Evolutionary conservation across 257 asterid genomes (phyloP), one percentile per base, ranked within the genome.

Genomic region (Solanum lycopersicoides): DNA sequence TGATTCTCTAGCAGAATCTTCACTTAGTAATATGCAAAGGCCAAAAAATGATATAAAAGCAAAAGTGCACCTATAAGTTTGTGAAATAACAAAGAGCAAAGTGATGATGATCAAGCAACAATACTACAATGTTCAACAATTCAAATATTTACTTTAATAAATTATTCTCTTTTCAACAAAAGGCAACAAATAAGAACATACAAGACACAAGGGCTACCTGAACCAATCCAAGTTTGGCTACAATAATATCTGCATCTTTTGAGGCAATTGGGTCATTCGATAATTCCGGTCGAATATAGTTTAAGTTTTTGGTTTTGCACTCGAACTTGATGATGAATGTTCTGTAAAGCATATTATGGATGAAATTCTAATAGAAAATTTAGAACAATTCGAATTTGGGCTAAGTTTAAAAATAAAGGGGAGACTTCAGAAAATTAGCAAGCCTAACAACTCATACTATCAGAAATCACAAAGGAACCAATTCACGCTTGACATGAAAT

Each of bases 141-240:
- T 80, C 44, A 9, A 30, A 18, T 25, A 30, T 80, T 30, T 53
- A 16, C 68, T 16, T 68, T 9, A 30, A 28, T 30, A 80, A 30
- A 21, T 80, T 47, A 68, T 80, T 80, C 85, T 21, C 14, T 72
- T 41, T 50, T 86, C 47, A 72, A 71, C 83, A 50, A 72, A 35
- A 60, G 82, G 32, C 59, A 39, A 86, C 60, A 34, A n/a, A 87
- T n/a, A 84, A 68, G 15, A 32, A 88, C 71, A 59, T 20, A 79
- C 25, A 75, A 42, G 72, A 87, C 47, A 16, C 47, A 69, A 85
- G 83, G 20, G 63, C 89, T 91, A 95, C 98, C 98, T 97, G 99
- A 47, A 98, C 98, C 73, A 97, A 93, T 87, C 97, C 98, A 87
- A 97, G 99, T 90, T 90, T 95, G 71, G 98, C 93, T 44, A 97